Conservation (phyloP, 179 eudicot genomes). For the Beta lomatogona region DNA sequence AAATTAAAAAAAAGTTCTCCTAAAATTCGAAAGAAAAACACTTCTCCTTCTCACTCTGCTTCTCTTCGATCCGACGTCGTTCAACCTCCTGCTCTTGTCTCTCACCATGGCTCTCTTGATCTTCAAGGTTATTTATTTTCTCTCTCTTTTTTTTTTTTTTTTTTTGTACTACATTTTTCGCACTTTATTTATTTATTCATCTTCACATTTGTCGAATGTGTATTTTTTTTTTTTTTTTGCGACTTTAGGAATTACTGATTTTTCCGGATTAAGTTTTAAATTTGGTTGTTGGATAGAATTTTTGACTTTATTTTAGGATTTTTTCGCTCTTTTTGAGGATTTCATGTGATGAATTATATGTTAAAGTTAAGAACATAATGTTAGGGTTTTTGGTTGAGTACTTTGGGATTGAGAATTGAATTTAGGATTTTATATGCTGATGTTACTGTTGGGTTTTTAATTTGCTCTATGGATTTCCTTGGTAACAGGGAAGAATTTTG, state of each 20-base stretch:
- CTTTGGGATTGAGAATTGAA: background rate
- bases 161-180: background rate
- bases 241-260: background rate
- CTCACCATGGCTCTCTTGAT: too few species aligned
- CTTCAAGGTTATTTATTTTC: slow-evolving; percentile 41
- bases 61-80: too few species aligned
- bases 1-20: too few species aligned
- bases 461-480: too few species aligned
- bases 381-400: too few species aligned
- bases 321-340: too few species aligned
- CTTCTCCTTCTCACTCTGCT: slow-evolving; percentile 38
- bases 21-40: slow-evolving; percentile 19
- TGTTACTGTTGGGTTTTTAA: background rate
- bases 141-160: background rate
- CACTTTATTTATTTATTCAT: too few species aligned
- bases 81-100: too few species aligned
- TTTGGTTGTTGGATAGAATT: background rate
- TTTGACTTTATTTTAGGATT: background rate
- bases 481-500: too few species aligned
- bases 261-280: background rate
- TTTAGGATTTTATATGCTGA: background rate
- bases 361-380: too few species aligned
- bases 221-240: background rate
- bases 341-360: too few species aligned
- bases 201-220: too few species aligned